These are phyloP conservation scores for Candida sanyaensis DNA, from an alignment of 1,139 yeast species.

Conservation along the genomic window DNA sequence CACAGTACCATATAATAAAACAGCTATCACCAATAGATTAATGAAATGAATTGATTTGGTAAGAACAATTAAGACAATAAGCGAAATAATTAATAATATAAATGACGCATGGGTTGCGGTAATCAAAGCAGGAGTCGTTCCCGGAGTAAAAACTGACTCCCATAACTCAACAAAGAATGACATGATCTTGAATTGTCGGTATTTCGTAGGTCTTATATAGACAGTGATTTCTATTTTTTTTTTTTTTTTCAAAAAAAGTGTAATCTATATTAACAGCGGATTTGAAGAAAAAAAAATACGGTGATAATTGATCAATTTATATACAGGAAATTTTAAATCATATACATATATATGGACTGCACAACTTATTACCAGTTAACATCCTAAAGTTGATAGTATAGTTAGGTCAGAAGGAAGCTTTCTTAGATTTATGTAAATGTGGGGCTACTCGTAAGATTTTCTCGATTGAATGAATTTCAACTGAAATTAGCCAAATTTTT, in stretches of 20 bases:
- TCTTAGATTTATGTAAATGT: no score
- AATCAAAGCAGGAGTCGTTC: constrained; percentile 84
- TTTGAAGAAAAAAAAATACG: no score
- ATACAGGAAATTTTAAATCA: not conserved
- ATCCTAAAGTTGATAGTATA: no score
- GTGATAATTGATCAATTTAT: not conserved
- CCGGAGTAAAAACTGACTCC: constrained; percentile 94
- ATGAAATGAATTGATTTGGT: constrained; percentile 78
- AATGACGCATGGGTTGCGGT: constrained; percentile 55
- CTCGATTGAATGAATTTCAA: no score
- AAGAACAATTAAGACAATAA: constrained; percentile 58
- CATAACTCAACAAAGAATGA: constrained; percentile 69
- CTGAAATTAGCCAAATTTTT: no score
- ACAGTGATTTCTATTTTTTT: not conserved
- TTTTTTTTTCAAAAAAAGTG: not conserved
- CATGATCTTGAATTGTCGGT: not conserved
- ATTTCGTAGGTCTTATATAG: not conserved
- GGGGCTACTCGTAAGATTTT: no score
- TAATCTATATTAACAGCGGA: no score
- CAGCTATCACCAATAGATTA: constrained; percentile 68
- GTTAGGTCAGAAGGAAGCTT: no score
- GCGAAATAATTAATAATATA: constrained; percentile 39
- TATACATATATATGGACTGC: not conserved
- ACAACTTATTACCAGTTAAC: no score
- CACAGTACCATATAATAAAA: constrained; percentile 73